Base-by-base conservation (phyloP, 257 asterid genomes). In the Cinchona pubescens region DNA sequence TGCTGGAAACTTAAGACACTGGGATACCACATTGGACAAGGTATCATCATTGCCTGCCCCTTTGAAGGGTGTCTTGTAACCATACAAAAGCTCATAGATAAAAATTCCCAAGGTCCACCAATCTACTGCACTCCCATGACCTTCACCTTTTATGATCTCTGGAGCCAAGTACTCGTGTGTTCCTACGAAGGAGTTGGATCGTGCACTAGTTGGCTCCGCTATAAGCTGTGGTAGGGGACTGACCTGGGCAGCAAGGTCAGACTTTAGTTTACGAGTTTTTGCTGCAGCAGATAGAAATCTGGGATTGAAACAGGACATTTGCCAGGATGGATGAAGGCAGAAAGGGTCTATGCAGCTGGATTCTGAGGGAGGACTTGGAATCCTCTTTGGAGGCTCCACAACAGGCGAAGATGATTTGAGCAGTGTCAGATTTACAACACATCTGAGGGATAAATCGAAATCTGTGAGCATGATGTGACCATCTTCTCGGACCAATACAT, bases 131-230 rank as follows among this genome's bases (percentile, higher is more conserved):
- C 96, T 90, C 42, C 98, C 97, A 63, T 93, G 96, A 27, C 98
- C 97, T 79, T 90, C 96, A 38, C 98, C 97, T 82, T 75, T 87
- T 79, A 93, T 82, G 75, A 93, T 87, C 87, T 93, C 98, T 0
- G 98, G 98, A 53, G 98, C 98, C 63, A 93, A 72, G 83, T 93
- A 93, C 25, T 93, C 98, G n/a, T 90, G 96, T 1, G 96, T 93
- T 9, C 98, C 98, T 0, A 94, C 98, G 5, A 94, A 91, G 37
- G 98, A 94, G 79, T 90, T 89, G 66, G 98, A 90, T 10, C 96
- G 90, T 15, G 96, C 97, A 63, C 70, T 78, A 19, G 87, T 87
- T 37, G 97, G 96, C 86, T 91, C 96, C 25, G 87, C 96, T 46
- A 94, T 86, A 23, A 91, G 90, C 87, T 91, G 96, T 5, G 96